Percentiles rank a stretch among this genome's conserved stretches.
Conservation (phyloP, 768 basidiomycete genomes). For the Calocera cornea region DNA sequence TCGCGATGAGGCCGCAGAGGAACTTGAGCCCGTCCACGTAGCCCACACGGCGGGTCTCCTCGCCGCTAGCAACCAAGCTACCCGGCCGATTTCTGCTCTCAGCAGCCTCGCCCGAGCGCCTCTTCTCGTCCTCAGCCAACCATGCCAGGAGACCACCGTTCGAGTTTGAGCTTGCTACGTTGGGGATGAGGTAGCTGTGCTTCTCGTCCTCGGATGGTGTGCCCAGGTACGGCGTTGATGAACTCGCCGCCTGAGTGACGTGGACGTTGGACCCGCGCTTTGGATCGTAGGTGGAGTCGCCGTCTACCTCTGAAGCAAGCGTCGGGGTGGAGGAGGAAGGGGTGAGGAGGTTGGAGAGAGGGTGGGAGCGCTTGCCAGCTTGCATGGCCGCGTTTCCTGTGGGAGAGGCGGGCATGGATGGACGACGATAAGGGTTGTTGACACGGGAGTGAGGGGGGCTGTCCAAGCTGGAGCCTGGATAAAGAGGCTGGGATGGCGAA, state of each 20-base stretch:
- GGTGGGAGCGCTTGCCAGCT: neutral
- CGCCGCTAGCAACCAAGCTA: neutral
- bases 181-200: neutral
- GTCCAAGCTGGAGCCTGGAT: neutral
- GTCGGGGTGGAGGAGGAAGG: neutral
- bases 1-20: slow-evolving; percentile 15
- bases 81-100: neutral
- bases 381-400: neutral
- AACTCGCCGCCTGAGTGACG: neutral
- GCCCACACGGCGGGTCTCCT: slow-evolving; percentile 16
- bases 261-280: neutral
- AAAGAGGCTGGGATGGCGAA: neutral
- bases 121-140: slow-evolving; percentile 5
- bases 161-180: neutral
- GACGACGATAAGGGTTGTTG: slow-evolving; percentile 3
- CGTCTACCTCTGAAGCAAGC: neutral
- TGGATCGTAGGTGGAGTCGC: neutral
- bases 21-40: slow-evolving; percentile 18
- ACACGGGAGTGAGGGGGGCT: neutral
- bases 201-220: slow-evolving; percentile 1
- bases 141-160: neutral
- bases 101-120: neutral
- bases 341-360: slow-evolving; percentile 1
- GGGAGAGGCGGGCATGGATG: neutral
- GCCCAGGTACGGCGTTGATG: neutral